Conservation (phyloP, 2,329 filamentous ascomycete genomes). For the Aureobasidium sp. region DNA sequence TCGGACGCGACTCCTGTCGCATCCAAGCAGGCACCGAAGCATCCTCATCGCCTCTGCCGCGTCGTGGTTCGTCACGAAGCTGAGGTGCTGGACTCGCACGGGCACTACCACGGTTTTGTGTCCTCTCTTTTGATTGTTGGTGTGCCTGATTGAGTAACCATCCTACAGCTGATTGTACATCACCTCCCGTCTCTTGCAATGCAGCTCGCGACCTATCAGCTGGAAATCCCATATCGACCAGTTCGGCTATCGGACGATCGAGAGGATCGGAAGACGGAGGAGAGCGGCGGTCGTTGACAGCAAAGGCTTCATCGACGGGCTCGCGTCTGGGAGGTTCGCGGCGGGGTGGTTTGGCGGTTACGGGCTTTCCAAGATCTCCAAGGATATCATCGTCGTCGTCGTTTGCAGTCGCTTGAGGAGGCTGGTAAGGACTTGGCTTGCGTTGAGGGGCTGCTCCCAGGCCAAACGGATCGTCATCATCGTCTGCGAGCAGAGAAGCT, state of each 20-base stretch:
- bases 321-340: slow-evolving; percentile 16
- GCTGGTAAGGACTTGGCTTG: slow-evolving; percentile 16
- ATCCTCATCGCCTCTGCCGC: slow-evolving; percentile 14
- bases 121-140: slow-evolving; percentile 67
- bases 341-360: slow-evolving; percentile 37
- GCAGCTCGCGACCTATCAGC: slow-evolving; percentile 74
- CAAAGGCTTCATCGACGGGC: slow-evolving; percentile 17
- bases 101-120: slow-evolving; percentile 24
- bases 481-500: slow-evolving; percentile 35
- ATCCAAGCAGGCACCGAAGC: slow-evolving; percentile 53
- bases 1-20: slow-evolving; percentile 46
- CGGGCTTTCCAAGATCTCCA: slow-evolving; percentile 51
- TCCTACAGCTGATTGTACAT: slow-evolving; percentile 80
- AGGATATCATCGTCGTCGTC: slow-evolving; percentile 56
- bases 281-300: slow-evolving; percentile 9
- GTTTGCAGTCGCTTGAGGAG: slow-evolving; percentile 16
- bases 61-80: slow-evolving; percentile 1
- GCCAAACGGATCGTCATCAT: slow-evolving; percentile 82
- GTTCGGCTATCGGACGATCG: slow-evolving; percentile 74
- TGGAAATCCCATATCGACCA: slow-evolving; percentile 92
- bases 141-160: slow-evolving; percentile 91
- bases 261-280: slow-evolving; percentile 40
- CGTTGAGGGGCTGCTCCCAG: slow-evolving; percentile 40
- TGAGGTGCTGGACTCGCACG: slow-evolving; percentile 10
- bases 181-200: slow-evolving; percentile 68